Percentiles rank a stretch among this genome's conserved stretches.
These are phyloP conservation scores for Pseudomassariella vexata DNA, from an alignment of 2,329 filamentous ascomycete species.

Conservation along the genomic window DNA sequence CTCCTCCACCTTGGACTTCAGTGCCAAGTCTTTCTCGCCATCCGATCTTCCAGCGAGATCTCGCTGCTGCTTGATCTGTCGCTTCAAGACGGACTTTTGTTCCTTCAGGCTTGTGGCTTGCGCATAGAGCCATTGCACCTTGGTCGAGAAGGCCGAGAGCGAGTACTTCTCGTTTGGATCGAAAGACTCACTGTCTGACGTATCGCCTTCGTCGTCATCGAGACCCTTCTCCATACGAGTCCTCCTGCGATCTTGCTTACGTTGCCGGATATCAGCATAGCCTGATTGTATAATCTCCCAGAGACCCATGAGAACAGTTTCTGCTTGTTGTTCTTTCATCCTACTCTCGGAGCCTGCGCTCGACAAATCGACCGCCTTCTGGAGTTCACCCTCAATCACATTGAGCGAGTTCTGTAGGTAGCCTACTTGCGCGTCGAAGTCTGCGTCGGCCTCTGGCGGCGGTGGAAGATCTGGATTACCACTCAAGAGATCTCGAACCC, in stretches of 20 bases:
- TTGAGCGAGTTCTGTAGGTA: slow-evolving; percentile 61
- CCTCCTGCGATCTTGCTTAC: slow-evolving; percentile 47
- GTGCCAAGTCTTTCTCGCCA: slow-evolving; percentile 58
- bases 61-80: slow-evolving; percentile 92
- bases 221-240: slow-evolving; percentile 51
- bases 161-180: slow-evolving; percentile 60
- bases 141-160: slow-evolving; percentile 68
- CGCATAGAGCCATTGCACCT: slow-evolving; percentile 72
- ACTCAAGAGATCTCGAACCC: slow-evolving; percentile 49
- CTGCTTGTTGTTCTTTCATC: slow-evolving; percentile 49
- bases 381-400: slow-evolving; percentile 38
- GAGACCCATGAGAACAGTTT: slow-evolving; percentile 44
- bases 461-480: slow-evolving; percentile 44
- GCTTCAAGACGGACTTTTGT: slow-evolving; percentile 81
- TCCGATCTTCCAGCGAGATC: slow-evolving; percentile 88
- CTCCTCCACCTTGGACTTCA: slow-evolving; percentile 53
- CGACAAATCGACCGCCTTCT: slow-evolving; percentile 26
- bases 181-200: slow-evolving; percentile 56
- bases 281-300: slow-evolving; percentile 54
- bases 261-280: slow-evolving; percentile 48
- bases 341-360: slow-evolving; percentile 23
- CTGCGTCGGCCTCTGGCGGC: slow-evolving; percentile 52
- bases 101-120: slow-evolving; percentile 75
- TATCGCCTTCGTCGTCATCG: slow-evolving; percentile 53
- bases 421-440: slow-evolving; percentile 60